Conservation (phyloP, 495 filamentous ascomycete species). For the Aspergillus cavernicola region DNA sequence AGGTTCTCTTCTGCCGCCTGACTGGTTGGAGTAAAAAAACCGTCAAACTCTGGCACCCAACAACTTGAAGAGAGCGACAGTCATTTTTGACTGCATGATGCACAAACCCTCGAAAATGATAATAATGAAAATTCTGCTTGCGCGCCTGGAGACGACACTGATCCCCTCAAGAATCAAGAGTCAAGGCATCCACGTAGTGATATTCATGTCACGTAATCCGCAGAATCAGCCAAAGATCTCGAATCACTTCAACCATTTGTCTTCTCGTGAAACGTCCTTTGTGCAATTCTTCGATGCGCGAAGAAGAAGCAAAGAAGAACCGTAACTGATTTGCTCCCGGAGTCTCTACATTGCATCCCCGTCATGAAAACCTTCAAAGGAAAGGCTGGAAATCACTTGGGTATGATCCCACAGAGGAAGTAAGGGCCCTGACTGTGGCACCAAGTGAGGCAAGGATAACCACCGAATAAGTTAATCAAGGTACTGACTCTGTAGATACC, state of each 20-base stretch:
- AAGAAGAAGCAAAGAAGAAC: slow-evolving; percentile 4
- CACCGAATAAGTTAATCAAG: background rate
- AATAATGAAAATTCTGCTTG: background rate
- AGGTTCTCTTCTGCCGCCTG: background rate
- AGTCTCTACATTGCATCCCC: background rate
- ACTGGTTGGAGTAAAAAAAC: slow-evolving; percentile 6
- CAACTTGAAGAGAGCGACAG: background rate
- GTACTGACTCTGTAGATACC: background rate
- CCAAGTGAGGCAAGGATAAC: slow-evolving; percentile 5
- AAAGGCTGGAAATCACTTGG: background rate
- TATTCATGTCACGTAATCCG: slow-evolving; percentile 7
- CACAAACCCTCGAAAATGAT: background rate
- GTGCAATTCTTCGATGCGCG: background rate
- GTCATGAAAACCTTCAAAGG: background rate
- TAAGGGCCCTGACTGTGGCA: background rate
- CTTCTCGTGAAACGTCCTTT: background rate
- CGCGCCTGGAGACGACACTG: background rate
- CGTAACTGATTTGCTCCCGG: background rate
- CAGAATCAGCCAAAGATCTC: background rate
- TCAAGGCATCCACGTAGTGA: background rate
- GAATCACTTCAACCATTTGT: background rate
- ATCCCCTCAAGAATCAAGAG: background rate
- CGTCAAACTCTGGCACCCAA: background rate
- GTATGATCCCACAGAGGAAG: background rate
- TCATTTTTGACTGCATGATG: background rate